These are phyloP conservation scores for Quercus robur DNA, from an alignment of 306 rosid species.

Conservation along the genomic window DNA sequence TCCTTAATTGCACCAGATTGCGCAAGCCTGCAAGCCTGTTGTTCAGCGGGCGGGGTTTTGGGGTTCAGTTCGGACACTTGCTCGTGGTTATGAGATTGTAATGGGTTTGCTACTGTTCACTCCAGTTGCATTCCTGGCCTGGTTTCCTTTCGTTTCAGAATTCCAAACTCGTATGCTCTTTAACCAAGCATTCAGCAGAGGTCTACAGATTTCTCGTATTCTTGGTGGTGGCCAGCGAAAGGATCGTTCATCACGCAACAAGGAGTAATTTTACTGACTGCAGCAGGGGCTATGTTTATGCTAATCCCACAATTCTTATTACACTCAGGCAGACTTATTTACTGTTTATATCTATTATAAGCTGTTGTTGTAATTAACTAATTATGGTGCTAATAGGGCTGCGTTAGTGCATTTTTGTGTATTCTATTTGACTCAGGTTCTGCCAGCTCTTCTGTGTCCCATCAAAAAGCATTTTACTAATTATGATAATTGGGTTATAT, in stretches of 20 bases:
- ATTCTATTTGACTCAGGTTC: background rate
- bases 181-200: constrained; percentile 95
- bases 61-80: constrained; percentile 82
- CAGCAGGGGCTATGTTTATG: background rate
- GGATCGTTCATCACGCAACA: constrained; percentile 78
- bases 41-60: constrained; percentile 72
- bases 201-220: constrained; percentile 91
- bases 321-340: background rate
- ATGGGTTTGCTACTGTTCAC: constrained; percentile 92
- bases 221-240: constrained; percentile 95
- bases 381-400: constrained; percentile 8
- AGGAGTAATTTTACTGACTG: constrained; percentile 42
- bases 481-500: background rate
- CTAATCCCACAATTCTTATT: background rate
- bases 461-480: background rate
- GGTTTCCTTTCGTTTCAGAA: constrained; percentile 97
- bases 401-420: constrained; percentile 22
- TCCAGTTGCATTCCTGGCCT: constrained; percentile 89
- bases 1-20: constrained; percentile 51
- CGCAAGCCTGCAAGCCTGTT: constrained; percentile 78
- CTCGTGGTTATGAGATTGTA: constrained; percentile 84
- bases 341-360: background rate
- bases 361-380: constrained; percentile 6
- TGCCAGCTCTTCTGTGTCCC: background rate
- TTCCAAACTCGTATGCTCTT: constrained; percentile 98